Percentiles rank a stretch among this genome's conserved stretches.
phyloP scores from a whole-genome alignment of 2,329 filamentous ascomycete species.

The Aschersonia sp. region DNA sequence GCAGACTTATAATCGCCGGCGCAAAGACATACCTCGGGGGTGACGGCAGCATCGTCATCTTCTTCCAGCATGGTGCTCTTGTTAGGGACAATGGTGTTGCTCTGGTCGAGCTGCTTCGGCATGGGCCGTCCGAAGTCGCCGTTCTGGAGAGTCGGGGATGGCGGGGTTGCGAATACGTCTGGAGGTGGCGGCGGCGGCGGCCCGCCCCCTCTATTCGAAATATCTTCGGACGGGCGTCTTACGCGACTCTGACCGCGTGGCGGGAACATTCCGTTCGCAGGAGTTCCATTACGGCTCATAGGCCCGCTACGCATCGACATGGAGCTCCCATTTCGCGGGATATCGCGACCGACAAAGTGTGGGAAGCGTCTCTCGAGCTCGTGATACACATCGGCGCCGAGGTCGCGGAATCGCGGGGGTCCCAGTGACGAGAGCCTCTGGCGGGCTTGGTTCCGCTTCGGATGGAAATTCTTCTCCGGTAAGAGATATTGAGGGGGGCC shows the following conservation, averaged over 20 bases:
- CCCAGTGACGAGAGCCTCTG: constrained; percentile 88
- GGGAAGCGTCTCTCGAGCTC: constrained; percentile 87
- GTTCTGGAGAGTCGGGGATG: constrained; percentile 41
- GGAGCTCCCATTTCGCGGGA: constrained; percentile 55
- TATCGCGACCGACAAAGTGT: constrained; percentile 56
- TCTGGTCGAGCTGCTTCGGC: constrained; percentile 74
- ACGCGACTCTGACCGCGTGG: constrained; percentile 37
- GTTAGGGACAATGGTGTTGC: constrained; percentile 92
- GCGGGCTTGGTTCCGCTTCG: constrained; percentile 93
- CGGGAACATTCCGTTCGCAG: constrained; percentile 37
- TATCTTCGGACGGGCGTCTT: constrained; percentile 46
- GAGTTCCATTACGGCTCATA: constrained; percentile 46
- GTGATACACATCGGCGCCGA: constrained; percentile 92
- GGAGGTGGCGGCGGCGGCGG: constrained; percentile 23
- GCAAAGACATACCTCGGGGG: constrained; percentile 7
- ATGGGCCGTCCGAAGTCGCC: constrained; percentile 63
- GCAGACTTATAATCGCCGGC: neutral
- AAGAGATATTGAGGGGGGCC: constrained; percentile 58
- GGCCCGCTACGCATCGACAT: constrained; percentile 45
- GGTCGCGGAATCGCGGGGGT: constrained; percentile 72
- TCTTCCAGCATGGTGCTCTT: constrained; percentile 98
- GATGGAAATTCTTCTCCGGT: constrained; percentile 83
- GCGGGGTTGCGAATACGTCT: constrained; percentile 38
- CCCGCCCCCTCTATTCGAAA: constrained; percentile 39
- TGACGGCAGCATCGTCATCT: constrained; percentile 50